Evolutionary conservation across 768 basidiomycete genomes (phyloP), one percentile per base, ranked within the genome.

Genomic region (Mycena floridula): DNA sequence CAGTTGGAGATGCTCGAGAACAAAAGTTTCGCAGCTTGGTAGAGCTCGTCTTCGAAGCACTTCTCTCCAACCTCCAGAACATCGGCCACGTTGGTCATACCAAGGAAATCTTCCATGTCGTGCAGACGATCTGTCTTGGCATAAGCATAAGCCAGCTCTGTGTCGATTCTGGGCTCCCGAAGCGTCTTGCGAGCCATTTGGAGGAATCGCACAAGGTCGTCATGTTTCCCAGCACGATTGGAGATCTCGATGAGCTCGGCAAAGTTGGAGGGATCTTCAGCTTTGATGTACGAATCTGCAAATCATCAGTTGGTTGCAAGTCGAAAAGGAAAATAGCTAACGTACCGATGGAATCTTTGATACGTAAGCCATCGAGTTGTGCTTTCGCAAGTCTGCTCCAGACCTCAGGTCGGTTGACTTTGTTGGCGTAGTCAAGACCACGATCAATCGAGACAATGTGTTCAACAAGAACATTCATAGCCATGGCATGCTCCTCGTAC

Each of bases 51-150:
- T 58, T 98, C 91, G 70, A 99, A 99, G 60, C 94, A 98, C 65
- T 98, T 97, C 74, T 99, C 96, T 62, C 96, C 96, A 43, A 98
- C 96, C 52, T 90, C 89, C 18, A 99, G 74, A 41, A 97, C 73
- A 59, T 99, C 96, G 5, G 96, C 96, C 38, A 99, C 96, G 52
- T 99, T 99, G 36, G 96, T 99, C 89, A 97, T 95, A 20, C 77
- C 77, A 53, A 99, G 70, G 79, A 99, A 99, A 68, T 99, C 96
- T 58, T 99, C 96, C 96, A 98, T 98, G 59, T 99, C 96, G 60
- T 98, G 95, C 12, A 99, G 68, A 42, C 96, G 84, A 59, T 98
- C 96, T 25, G 85, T 93, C 74, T 96, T 97, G 18, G 96, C 96
- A 61, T 98, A 99, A 4, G 96, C 90, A 60, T 97, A 96, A 11